Percentiles rank a stretch among this genome's conserved stretches.
Conservation (phyloP, 495 filamentous ascomycete species). For the Lasiosphaeris hirsuta region DNA sequence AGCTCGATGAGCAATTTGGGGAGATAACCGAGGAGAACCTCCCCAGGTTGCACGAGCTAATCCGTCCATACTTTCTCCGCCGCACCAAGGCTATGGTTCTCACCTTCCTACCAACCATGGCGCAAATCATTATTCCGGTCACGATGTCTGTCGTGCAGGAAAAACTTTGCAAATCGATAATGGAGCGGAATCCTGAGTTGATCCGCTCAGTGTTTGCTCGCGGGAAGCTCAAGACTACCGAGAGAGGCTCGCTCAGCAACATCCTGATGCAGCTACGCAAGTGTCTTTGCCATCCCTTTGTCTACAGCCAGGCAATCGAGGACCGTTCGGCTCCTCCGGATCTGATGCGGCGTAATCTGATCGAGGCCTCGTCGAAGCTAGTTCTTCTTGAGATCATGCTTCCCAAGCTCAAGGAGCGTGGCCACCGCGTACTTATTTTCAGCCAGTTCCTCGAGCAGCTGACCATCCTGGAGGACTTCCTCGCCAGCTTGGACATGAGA, state of each 20-base stretch:
- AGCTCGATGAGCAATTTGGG: slow-evolving; percentile 70
- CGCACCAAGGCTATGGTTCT: slow-evolving; percentile 89
- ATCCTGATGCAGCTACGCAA: slow-evolving; percentile 95
- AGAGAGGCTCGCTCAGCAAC: slow-evolving; percentile 80
- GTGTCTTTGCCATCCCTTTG: slow-evolving; percentile 91
- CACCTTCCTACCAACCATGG: slow-evolving; percentile 85
- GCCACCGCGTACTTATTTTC: slow-evolving; percentile 91
- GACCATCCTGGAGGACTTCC: slow-evolving; percentile 87
- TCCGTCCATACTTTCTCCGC: slow-evolving; percentile 67
- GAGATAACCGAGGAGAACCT: slow-evolving; percentile 78
- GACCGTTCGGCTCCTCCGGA: slow-evolving; percentile 57
- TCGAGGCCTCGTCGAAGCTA: slow-evolving; percentile 90
- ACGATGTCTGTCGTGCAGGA: slow-evolving; percentile 91
- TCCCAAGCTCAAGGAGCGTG: slow-evolving; percentile 81
- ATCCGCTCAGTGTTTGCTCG: slow-evolving; percentile 78
- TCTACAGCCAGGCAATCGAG: slow-evolving; percentile 86
- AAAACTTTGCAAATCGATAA: slow-evolving; percentile 89
- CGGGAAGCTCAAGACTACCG: slow-evolving; percentile 59
- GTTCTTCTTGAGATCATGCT: slow-evolving; percentile 83
- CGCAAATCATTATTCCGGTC: slow-evolving; percentile 89
- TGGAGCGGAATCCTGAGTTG: slow-evolving; percentile 83
- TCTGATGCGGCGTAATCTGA: slow-evolving; percentile 68
- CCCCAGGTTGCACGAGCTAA: slow-evolving; percentile 72
- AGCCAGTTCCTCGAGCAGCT: slow-evolving; percentile 92
- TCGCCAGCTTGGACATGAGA: slow-evolving; percentile 63